Evolutionary conservation across 75 land plant species (phyloP).

Genomic region (Isoetes taiwanensis): DNA sequence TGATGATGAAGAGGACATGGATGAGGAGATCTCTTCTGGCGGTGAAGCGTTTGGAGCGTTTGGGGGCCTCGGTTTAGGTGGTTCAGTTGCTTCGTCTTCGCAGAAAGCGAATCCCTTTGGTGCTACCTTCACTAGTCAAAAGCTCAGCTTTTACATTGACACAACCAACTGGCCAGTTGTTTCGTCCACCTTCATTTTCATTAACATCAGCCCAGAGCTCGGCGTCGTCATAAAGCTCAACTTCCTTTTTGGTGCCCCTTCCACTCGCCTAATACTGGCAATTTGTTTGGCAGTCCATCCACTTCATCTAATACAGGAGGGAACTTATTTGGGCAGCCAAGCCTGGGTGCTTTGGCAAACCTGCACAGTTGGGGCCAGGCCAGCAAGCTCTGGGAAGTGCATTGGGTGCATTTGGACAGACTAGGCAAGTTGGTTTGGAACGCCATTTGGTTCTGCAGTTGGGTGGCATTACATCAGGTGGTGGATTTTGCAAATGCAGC

Average conservation of each 20-base stretch:
- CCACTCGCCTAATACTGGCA: constrained; percentile 17
- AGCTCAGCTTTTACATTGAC: constrained; percentile 20
- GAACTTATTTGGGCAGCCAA: constrained; percentile 11
- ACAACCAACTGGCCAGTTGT: constrained; percentile 48
- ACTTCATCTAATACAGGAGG: constrained; percentile 20
- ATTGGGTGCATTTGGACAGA: constrained; percentile 91
- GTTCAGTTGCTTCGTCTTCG: constrained; percentile 33
- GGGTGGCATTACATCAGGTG: constrained; percentile 29
- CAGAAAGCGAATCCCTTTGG: constrained; percentile 74
- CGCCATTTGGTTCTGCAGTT: constrained; percentile 19
- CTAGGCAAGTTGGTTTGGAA: constrained; percentile 74
- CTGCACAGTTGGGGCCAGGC: constrained; percentile 65
- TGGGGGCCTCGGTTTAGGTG: constrained; percentile 39
- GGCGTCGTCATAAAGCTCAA: constrained; percentile 66
- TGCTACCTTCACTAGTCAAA: constrained; percentile 15
- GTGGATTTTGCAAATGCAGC: constrained; percentile 20
- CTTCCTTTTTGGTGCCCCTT: constrained; percentile 23
- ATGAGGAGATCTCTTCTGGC: constrained; percentile 46
- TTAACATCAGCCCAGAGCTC: constrained; percentile 24
- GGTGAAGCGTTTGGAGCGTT: constrained; percentile 35
- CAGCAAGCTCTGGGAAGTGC: constrained; percentile 92
- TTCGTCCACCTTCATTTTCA: constrained; percentile 32
- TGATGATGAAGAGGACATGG: constrained; percentile 96
- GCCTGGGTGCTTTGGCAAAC: constrained; percentile 58
- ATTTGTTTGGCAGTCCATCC: neutral